Percentiles rank a stretch among this genome's conserved stretches.
Evolutionary conservation across 202 grass and related monocot genomes (phyloP).

Genomic region (Digitaria exilis): DNA sequence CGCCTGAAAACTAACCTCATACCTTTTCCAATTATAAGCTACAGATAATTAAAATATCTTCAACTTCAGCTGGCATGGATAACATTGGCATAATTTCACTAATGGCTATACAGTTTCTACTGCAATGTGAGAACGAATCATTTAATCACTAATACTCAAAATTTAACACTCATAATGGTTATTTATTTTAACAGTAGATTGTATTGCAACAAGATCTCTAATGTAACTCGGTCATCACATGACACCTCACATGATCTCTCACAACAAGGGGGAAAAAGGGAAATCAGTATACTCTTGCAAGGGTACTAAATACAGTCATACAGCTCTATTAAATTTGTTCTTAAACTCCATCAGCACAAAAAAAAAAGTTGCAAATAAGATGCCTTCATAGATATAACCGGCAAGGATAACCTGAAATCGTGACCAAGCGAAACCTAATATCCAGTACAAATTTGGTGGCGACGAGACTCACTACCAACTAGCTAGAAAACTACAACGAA

Average conservation of each 20-base stretch:
- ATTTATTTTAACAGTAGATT: background rate
- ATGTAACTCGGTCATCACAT: conserved; percentile 15
- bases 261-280: background rate
- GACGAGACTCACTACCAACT: background rate
- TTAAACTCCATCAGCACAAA: background rate
- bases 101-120: background rate
- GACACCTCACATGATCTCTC: conserved; percentile 3
- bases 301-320: background rate
- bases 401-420: background rate
- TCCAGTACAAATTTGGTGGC: background rate
- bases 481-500: background rate
- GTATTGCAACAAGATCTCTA: background rate
- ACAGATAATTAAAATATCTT: background rate
- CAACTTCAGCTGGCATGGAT: background rate
- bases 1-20: background rate
- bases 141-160: background rate
- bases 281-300: background rate
- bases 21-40: background rate
- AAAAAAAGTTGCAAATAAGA: background rate
- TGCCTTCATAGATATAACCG: background rate
- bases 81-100: background rate
- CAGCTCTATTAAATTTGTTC: background rate
- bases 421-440: background rate
- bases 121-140: background rate
- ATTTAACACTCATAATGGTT: background rate